Conservation (phyloP, 805 yeast species). For the Wickerhamiella sergipiensis region DNA sequence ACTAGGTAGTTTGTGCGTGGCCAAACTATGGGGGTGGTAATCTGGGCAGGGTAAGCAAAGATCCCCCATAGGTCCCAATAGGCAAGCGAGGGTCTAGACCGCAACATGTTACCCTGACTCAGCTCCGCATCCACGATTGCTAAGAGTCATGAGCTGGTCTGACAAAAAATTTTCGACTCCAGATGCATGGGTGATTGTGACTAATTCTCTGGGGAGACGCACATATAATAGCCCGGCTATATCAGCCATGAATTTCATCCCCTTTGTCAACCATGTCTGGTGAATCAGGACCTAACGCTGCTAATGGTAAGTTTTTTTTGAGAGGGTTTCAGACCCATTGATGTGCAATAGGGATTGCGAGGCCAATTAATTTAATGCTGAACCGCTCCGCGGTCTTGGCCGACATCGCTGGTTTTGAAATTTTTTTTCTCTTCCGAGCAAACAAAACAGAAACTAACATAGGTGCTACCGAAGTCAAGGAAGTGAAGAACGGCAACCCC, state of each 20-base stretch:
- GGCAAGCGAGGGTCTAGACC: not conserved
- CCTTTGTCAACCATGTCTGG: not conserved
- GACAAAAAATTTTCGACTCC: not conserved
- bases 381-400: not conserved
- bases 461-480: slow-evolving; percentile 14
- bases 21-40: too few relatives aligned
- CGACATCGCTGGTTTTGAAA: not conserved
- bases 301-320: slow-evolving; percentile 5
- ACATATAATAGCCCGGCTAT: not conserved
- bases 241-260: not conserved
- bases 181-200: not conserved
- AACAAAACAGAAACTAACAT: not conserved
- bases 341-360: too few relatives aligned
- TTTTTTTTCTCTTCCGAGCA: not conserved
- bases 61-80: too few relatives aligned
- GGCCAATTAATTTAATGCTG: too few relatives aligned
- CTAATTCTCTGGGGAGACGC: not conserved
- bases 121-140: not conserved
- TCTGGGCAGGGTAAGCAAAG: too few relatives aligned
- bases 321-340: not conserved
- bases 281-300: slow-evolving; percentile 6
- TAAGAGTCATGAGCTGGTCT: not conserved
- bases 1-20: too few relatives aligned
- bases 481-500: slow-evolving; percentile 39
- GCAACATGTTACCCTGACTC: not conserved